Evolutionary conservation across 768 basidiomycete genomes (phyloP), one percentile per base, ranked within the genome.

Genomic region (Tephrocybe rancida): DNA sequence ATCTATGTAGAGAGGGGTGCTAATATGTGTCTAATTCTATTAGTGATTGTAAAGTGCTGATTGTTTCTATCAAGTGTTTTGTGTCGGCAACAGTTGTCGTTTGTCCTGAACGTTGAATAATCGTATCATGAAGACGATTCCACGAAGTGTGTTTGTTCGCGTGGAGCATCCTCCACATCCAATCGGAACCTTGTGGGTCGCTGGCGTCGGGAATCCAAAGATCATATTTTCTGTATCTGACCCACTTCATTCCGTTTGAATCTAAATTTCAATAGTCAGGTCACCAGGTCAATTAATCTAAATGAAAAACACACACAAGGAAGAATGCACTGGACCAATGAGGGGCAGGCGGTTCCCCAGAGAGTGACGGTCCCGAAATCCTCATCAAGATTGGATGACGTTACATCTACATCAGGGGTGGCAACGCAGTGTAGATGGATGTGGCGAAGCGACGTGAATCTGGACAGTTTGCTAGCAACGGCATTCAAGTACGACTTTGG

Each of bases 281-380:
- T 22, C 26, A 29, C n/a, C 4, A n/a, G 2, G 22, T 21, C 18
- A 44, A 24, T 42, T 38, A 21, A 18, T 24, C 29, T 6, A 27
- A 50, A n/a, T 29, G 25, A 49, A 41, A 29, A 43, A 37, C 3
- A 61, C 72, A 59, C 58, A 75, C 75, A 70, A 14, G 73, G 73
- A 37, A 73, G 64, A 0, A 65, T 63, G 34, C 73, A 73, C 32
- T 74, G 67, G 22, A 58, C 42, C 21, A 76, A 67, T 5, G 70
- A 69, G 6, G 67, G 63, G 44, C 75, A 76, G 3, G 61, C 69
- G 14, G 54, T 58, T 3, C 75, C 73, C 71, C 72, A 76, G n/a
- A 63, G 57, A 5, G 68, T 70, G 21, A 73, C 72, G 3, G 70
- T 72, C 3, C 59, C 52, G 52, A 71, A 72, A 30, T 74, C 73